Base-by-base conservation (phyloP, 1,139 yeast genomes). In the Taiozyma sp. region DNA sequence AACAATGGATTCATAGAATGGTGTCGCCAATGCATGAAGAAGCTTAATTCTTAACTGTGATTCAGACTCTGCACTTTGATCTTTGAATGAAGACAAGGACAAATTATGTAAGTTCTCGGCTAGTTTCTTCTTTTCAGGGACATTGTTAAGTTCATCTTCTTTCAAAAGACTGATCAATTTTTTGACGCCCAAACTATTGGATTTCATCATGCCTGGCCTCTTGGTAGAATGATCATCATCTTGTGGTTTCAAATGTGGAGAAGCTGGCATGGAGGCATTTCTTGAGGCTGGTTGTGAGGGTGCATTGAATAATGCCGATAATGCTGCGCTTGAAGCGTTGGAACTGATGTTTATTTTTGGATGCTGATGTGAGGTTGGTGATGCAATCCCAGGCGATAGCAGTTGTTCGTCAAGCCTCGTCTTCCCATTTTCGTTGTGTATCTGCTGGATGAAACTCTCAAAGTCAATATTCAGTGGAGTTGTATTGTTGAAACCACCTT, bases 1-100 rank as follows among this genome's bases (percentile, higher is more conserved):
- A n/a, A 62, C 53, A 34, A 62, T 54, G 30, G 66, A 69, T 59
- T 85, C 90, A 49, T 82, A 79, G 64, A 85, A 85, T 2, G 93
- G 93, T 13, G 87, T 84, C 0, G 93, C 87, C 53, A 85, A 70
- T 6, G 91, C 89, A 62, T 83, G 80, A 42, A 85, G 64, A 19
- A 85, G 65, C 54, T 77, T 79, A 19, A 75, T 74, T 55, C 77
- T 80, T 43, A 85, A 63, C 8, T 72, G 62, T 42, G 75, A 73
- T 44, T 77, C 72, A 46, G 70, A 64, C 14, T 70, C 63, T 8
- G 32, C 34, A 11, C 24, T 14, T 28, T 29, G 22, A 6, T 29
- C 46, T 22, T 41, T 50, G 21, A 53, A 53, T 3, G 75, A 68
- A 2, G 80, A 68, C 8, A 85, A 65, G 1, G 86, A 77, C 34